phyloP scores from a whole-genome alignment of 495 filamentous ascomycete genomes.

The Schizothecium vesticola region DNA sequence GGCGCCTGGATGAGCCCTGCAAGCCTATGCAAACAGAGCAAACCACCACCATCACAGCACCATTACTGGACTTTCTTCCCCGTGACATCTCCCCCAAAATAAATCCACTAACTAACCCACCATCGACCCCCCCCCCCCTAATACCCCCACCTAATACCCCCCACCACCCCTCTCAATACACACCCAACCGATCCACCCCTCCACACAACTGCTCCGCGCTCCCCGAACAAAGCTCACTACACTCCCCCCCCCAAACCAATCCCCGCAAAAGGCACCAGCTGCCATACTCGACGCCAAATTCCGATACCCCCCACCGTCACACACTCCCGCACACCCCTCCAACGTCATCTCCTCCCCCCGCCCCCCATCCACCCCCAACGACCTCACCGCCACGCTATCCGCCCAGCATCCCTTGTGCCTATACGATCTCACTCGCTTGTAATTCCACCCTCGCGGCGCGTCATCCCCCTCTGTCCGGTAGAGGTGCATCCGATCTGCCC shows the following conservation, averaged over 20 bases:
- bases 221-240: not conserved
- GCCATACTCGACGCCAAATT: not conserved
- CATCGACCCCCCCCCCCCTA: no score
- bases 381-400: not conserved
- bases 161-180: not conserved
- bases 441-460: not conserved
- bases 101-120: no score
- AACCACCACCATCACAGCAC: no score
- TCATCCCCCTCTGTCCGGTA: not conserved
- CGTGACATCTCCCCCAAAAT: no score
- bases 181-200: slow-evolving; percentile 2
- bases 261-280: no score
- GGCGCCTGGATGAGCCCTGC: no score
- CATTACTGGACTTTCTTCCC: no score
- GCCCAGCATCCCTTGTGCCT: not conserved
- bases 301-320: not conserved
- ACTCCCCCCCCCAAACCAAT: slow-evolving; percentile 1
- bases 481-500: not conserved
- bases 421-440: not conserved
- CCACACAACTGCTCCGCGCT: slow-evolving; percentile 1
- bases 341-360: not conserved
- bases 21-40: no score
- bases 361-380: not conserved
- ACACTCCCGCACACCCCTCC: not conserved
- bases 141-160: not conserved